A percentile compares a stretch with the other conserved stretches of the same genome.
Evolutionary conservation across 2,329 filamentous ascomycete genomes (phyloP).

Genomic region (Aureobasidium zeae): DNA sequence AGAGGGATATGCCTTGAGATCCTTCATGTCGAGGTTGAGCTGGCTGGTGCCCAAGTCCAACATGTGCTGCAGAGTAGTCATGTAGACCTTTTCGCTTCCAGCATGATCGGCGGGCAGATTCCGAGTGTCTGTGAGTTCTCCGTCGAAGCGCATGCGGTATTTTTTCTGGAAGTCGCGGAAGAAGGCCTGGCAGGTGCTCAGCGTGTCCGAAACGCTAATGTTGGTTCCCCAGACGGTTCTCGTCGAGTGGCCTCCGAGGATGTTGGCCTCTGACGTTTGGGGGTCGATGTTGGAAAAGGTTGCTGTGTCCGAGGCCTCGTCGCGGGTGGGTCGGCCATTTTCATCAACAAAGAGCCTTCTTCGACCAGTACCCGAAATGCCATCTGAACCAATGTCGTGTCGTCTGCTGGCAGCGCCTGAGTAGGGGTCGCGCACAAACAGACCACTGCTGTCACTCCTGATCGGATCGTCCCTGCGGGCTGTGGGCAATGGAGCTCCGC

Average conservation of each 20-base stretch:
- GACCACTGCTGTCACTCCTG: constrained; percentile 72
- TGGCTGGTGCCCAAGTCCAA: constrained; percentile 72
- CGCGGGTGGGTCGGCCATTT: constrained; percentile 49
- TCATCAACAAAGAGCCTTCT: constrained; percentile 56
- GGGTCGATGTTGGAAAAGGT: constrained; percentile 64
- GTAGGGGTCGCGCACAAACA: constrained; percentile 65
- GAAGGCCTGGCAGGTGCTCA: constrained; percentile 83
- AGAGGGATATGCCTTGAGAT: constrained; percentile 85
- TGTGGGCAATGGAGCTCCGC: constrained; percentile 36
- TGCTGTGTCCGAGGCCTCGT: constrained; percentile 45
- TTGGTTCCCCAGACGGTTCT: constrained; percentile 96
- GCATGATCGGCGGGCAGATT: constrained; percentile 57
- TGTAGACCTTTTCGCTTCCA: constrained; percentile 72
- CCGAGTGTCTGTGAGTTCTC: constrained; percentile 63
- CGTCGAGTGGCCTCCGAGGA: constrained; percentile 69
- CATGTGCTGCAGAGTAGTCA: constrained; percentile 83
- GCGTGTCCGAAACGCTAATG: constrained; percentile 83
- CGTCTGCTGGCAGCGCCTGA: constrained; percentile 55
- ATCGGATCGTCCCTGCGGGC: constrained; percentile 58
- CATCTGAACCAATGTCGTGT: constrained; percentile 80
- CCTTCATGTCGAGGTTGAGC: constrained; percentile 78
- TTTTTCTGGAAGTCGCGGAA: constrained; percentile 84
- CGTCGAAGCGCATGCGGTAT: constrained; percentile 86
- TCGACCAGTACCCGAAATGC: constrained; percentile 44
- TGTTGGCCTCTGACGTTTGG: constrained; percentile 84